Conservation (phyloP, 2,329 filamentous ascomycete species). For the Penicillium corylophilum region DNA sequence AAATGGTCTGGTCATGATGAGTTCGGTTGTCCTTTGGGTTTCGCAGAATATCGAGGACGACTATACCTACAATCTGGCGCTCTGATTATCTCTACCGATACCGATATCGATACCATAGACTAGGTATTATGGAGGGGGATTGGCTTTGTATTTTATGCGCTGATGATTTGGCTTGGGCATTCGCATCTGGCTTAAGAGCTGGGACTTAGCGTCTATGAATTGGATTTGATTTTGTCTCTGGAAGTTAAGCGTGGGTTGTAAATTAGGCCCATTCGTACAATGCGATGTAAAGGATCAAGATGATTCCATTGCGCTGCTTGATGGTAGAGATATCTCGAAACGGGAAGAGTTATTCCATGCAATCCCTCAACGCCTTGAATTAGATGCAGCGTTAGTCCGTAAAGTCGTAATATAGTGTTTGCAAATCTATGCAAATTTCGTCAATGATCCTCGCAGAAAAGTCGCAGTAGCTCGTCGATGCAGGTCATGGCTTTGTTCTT, state of each 20-base stretch:
- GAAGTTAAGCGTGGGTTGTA: not conserved
- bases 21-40: conserved; percentile 65
- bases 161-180: conserved; percentile 14
- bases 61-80: conserved; percentile 67
- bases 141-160: conserved; percentile 22
- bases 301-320: not conserved
- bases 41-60: conserved; percentile 73
- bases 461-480: conserved; percentile 41
- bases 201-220: conserved; percentile 15
- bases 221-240: conserved; percentile 1
- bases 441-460: conserved; percentile 43
- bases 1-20: conserved; percentile 66
- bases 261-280: not conserved
- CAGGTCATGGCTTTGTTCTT: conserved; percentile 42
- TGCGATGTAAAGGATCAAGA: not conserved
- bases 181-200: conserved; percentile 7
- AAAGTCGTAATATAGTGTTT: conserved; percentile 11
- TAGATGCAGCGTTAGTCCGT: conserved; percentile 19
- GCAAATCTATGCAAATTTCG: not conserved
- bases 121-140: not conserved
- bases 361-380: conserved; percentile 7
- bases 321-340: not conserved
- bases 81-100: conserved; percentile 39
- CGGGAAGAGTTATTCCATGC: not conserved
- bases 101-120: not conserved